Evolutionary conservation across 805 yeast genomes (phyloP).

Genomic region (Tetrapisispora fleetii): DNA sequence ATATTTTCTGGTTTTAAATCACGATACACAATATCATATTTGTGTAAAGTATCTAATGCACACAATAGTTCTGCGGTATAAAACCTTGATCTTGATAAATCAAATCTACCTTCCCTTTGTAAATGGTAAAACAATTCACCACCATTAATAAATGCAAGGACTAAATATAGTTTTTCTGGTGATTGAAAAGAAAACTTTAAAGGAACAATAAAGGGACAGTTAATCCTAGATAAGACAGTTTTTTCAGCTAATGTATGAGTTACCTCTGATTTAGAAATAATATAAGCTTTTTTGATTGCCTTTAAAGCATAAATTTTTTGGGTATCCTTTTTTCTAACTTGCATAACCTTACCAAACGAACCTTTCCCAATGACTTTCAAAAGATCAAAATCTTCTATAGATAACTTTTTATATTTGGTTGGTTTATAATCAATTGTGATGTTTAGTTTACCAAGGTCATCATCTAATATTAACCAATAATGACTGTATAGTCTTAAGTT

Average conservation of each 20-base stretch:
- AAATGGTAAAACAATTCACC: constrained; percentile 94
- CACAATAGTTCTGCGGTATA: constrained; percentile 90
- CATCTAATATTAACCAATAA: constrained; percentile 38
- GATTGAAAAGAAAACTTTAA: constrained; percentile 91
- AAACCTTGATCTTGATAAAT: constrained; percentile 80
- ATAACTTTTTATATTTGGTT: constrained; percentile 51
- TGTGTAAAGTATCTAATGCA: constrained; percentile 87
- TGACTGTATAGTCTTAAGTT: constrained; percentile 58
- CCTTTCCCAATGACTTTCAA: constrained; percentile 96
- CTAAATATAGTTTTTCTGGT: constrained; percentile 90
- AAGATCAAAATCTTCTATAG: constrained; percentile 86
- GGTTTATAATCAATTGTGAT: constrained; percentile 64
- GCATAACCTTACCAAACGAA: constrained; percentile 98
- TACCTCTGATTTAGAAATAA: constrained; percentile 88
- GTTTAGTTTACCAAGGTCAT: constrained; percentile 43
- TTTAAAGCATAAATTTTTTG: constrained; percentile 90
- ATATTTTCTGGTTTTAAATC: constrained; percentile 96
- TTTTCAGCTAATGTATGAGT: constrained; percentile 95
- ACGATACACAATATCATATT: constrained; percentile 84
- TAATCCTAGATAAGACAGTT: constrained; percentile 85
- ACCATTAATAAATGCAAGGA: constrained; percentile 88
- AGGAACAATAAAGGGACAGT: constrained; percentile 93
- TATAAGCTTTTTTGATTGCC: constrained; percentile 87
- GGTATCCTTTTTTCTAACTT: constrained; percentile 91
- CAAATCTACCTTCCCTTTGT: constrained; percentile 83